Conservation (phyloP, 257 asterid genomes). For the Ballota nigra region DNA sequence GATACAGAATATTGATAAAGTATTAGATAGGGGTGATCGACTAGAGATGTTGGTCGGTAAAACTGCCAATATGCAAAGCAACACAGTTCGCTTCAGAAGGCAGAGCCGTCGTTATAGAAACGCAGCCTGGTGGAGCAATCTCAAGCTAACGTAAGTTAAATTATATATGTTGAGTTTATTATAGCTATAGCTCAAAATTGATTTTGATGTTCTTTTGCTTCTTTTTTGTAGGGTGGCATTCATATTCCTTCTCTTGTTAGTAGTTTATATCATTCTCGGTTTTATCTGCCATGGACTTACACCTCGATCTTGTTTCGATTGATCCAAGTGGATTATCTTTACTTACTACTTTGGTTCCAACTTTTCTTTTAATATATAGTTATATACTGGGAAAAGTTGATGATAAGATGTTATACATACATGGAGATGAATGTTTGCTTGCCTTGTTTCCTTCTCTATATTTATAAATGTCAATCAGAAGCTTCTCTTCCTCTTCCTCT, state of each 20-base stretch:
- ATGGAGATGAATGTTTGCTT: not conserved
- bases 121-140: conserved; percentile 94
- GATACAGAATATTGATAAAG: conserved; percentile 90
- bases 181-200: too few relatives aligned
- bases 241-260: conserved; percentile 56
- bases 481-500: not conserved
- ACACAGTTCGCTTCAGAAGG: conserved; percentile 82
- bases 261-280: conserved; percentile 54
- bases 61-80: conserved; percentile 79
- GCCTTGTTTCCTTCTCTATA: not conserved
- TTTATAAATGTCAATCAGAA: not conserved
- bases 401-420: not conserved
- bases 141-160: conserved; percentile 75
- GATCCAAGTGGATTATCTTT: conserved; percentile 18
- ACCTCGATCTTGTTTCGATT: conserved; percentile 69
- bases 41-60: conserved; percentile 83
- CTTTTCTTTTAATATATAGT: not conserved
- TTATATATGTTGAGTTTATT: too few relatives aligned
- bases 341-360: not conserved
- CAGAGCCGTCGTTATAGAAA: conserved; percentile 81
- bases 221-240: conserved; percentile 33
- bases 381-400: not conserved
- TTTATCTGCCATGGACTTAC: conserved; percentile 76
- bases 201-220: not conserved
- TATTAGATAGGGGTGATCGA: conserved; percentile 89